Evolutionary conservation across 352 stramenopile genomes (phyloP), one percentile per base, ranked within the genome.

Genomic region (Phytophthora pseudosyringae): DNA sequence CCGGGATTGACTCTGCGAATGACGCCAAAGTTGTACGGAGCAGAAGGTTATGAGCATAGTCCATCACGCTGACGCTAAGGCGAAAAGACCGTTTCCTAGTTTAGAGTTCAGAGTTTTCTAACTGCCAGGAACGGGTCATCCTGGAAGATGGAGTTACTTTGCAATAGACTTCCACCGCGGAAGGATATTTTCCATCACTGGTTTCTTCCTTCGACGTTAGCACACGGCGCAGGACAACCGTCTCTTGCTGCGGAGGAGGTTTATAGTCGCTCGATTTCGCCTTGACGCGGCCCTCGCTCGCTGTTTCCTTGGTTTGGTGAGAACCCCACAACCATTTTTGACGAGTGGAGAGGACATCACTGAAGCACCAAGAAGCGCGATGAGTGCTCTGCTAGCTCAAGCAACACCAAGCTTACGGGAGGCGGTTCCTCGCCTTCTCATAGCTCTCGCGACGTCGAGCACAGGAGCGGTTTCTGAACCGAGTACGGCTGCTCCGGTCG

Each of bases 261-360:
- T 33, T 18, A 31, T 52, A 26, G 56, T 62, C 54, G 21, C 44
- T 45, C 41, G 25, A 32, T 25, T 11, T 25, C n/a, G 6, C 18
- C 35, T 54, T 44, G 31, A 50, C 36, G 36, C 8, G 10, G n/a
- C 41, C 31, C 26, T 15, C 16, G 4, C 35, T 25, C 16, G 16
- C 49, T 56, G 21, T 57, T 57, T 49, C 33, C n/a, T 48, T n/a
- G 3, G 8, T 46, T 61, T 43, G 26, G 8, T 11, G 31, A 40
- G 26, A 10, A 10, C 35, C 50, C 26, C 67, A 74, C 52, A 72
- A 66, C 31, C 39, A n/a, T 18, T 69, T 75, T 75, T 54, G 5
- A 56, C 52, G 45, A 41, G 51, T 41, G 7, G 43, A 35, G 33
- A 56, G 3, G 38, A 68, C 45, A n/a, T 9, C 46, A 35, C 15